Evolutionary conservation across 352 stramenopile genomes (phyloP), one percentile per base, ranked within the genome.

Genomic region (Globisporangium okanoganense): DNA sequence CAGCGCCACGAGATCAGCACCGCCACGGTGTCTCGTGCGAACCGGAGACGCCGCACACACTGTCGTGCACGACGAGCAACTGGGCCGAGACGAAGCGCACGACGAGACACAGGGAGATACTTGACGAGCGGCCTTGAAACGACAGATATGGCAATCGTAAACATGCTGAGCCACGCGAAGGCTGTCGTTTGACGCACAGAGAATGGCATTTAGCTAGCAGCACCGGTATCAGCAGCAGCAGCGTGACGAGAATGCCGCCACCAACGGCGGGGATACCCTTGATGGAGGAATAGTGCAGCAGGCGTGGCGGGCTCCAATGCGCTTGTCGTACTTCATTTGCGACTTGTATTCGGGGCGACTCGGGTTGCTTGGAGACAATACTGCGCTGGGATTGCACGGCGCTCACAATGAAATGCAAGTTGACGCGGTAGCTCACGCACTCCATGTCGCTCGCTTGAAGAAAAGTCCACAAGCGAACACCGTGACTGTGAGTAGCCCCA

Each of bases 41-140:
- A 74, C 7, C 24, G 40, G 62, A 75, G 9, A 69, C 33, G 24
- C 64, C 62, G 12, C 61, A 66, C n/a, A 74, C 49, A 27, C 56
- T 60, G 4, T 66, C 24, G 36, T 67, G 49, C 6, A 65, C 49
- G 9, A 52, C 20, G 5, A 45, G 43, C 13, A 76, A 14, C 43
- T 79, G 66, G 3, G 55, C 13, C 16, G 57, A 69, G 44, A 76
- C 31, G 47, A 73, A 79, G 0, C 57, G 38, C 8, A 76, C 67
- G 49, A 14, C 48, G 56, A 6, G 49, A 40, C 12, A 33, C 47
- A 1, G 35, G 10, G 31, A 29, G 2, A 8, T 29, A 41, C 5
- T 41, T 12, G 24, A 36, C 36, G 24, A 33, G 36, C 4, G 48
- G 22, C 45, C 45, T 45, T 18, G 20, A 56, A 10, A 36, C 10